Base-by-base conservation (phyloP, 2,329 filamentous ascomycete genomes). In the Cadophora sp. region DNA sequence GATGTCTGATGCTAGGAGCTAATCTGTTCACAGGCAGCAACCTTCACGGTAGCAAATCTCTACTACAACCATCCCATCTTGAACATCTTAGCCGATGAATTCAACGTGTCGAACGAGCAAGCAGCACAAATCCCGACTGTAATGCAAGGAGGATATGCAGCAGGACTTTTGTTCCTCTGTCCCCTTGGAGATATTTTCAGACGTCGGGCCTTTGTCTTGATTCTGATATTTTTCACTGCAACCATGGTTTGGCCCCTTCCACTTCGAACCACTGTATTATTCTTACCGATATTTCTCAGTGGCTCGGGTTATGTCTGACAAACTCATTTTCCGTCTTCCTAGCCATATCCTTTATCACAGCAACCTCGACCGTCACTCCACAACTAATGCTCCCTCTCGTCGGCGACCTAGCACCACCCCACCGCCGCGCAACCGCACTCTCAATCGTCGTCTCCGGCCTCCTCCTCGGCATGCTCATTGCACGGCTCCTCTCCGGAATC, bases 1-100 rank as follows among this genome's bases (percentile, higher is more conserved):
- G 43, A 48, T 8, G 19, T 5, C 43, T 22, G n/a, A n/a, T 22
- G 43, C 43, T 48, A 31, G 61, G n/a, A n/a, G n/a, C n/a, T 29
- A 50, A 55, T 12, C 22, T 8, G 22, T n/a, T n/a, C n/a, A 11
- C 50, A 87, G 85, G 80, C 85, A 2, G 80, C 81, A 0, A 85
- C 89, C 4, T 89, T 93, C 72, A 92, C 91, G 0, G 92, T 94
- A 7, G 92, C 92, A 22, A 94, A 94, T 73, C 81, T 95, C 3
- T 95, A 95, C 80, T 94, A 95, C 79, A 92, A 87, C 68, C 92
- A 94, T 74, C 91, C 92, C 0, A 92, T 95, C 58, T 81, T 95
- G 27, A 93, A 94, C 75, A 87, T 91, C 62, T 84, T 96, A 50
- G 92, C 92, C 0, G 78, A 83, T 11, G 89, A 91, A 19, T 95